Base-by-base conservation (phyloP, 257 asterid genomes). In the Rauvolfia tetraphylla region DNA sequence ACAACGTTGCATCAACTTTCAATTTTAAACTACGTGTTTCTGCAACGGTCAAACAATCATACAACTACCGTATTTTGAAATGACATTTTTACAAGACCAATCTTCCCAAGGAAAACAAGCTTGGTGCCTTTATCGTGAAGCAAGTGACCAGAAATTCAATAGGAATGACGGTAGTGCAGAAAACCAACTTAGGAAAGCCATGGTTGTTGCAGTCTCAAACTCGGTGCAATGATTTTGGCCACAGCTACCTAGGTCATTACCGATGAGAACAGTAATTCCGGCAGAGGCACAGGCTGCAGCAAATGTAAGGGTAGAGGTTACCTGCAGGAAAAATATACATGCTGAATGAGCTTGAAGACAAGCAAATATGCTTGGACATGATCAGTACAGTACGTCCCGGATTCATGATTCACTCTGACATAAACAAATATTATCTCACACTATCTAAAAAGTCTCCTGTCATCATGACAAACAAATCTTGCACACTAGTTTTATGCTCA, bases 211-310 rank as follows among this genome's bases (percentile, higher is more conserved):
- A 49, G 96, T 88, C 88, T 92, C 94, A 78, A 95, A 92, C 86
- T 92, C 87, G 49, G 90, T 81, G 85, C 99, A 95, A 81, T 91
- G 97, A 77, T 93, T 95, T 83, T 77, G 87, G 53, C 82, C 82
- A 72, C 99, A 95, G 33, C 83, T 88, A 20, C 89, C 93, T 11
- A 93, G 88, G 79, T 95, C 98, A 23, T 93, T 92, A 71, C 97
- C 96, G 0, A 95, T 90, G 31, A 95, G 92, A 63, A 95, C 99
- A 8, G 99, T 95, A 70, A 95, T 95, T 82, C 99, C 99, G 14
- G 99, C 99, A 69, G 97, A 90, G 59, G 98, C 97, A 82, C 97
- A 92, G 25, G 98, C 99, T 75, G 98, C 97, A 7, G 98, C 96
- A 87, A 95, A 95, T 54, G 89, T 95, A 71, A 95, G 92, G 87